Percentiles rank a stretch among this genome's conserved stretches.
Evolutionary conservation across 768 basidiomycete genomes (phyloP).

Genomic region (Boletus sp.): DNA sequence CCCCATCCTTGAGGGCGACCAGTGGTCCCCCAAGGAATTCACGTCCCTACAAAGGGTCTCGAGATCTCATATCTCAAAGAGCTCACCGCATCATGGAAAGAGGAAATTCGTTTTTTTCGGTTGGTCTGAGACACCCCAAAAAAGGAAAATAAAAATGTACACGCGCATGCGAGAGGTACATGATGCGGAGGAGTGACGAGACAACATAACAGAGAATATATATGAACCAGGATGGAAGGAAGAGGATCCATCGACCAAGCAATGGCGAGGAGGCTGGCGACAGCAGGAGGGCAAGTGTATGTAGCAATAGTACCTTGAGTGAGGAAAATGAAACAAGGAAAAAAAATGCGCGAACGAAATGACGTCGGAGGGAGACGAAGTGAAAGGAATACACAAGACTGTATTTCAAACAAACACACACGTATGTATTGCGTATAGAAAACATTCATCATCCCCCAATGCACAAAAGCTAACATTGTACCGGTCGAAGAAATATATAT

Average conservation of each 20-base stretch:
- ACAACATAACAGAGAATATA: not conserved
- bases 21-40: no score
- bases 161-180: no score
- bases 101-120: no score
- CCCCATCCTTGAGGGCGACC: no score
- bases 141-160: no score
- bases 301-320: not conserved
- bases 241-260: not conserved
- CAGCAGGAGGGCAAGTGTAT: not conserved
- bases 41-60: no score
- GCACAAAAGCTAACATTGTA: slow-evolving; percentile 29
- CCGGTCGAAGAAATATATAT: slow-evolving; percentile 23
- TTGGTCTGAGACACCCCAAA: no score
- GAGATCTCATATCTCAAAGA: no score
- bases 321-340: not conserved
- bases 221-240: not conserved
- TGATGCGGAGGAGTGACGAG: not conserved
- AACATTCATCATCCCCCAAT: slow-evolving; percentile 18
- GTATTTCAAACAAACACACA: slow-evolving; percentile 15
- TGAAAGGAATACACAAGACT: slow-evolving; percentile 13
- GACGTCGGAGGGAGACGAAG: not conserved
- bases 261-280: not conserved
- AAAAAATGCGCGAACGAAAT: not conserved
- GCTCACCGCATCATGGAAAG: no score
- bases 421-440: slow-evolving; percentile 22